phyloP scores from a whole-genome alignment of 495 filamentous ascomycete species.

The Cairneyella variabilis region DNA sequence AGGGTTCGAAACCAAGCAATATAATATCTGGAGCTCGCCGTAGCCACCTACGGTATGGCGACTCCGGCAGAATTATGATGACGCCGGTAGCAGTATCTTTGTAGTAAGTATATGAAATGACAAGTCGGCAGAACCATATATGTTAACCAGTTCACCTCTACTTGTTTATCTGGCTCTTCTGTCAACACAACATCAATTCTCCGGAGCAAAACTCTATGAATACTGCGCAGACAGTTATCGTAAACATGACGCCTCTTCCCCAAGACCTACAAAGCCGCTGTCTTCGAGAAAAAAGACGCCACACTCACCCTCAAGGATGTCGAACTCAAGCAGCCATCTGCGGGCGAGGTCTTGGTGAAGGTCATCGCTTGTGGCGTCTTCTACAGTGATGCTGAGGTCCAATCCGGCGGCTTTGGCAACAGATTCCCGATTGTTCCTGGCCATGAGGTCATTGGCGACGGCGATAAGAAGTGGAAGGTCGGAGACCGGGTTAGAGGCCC shows the following conservation, averaged over 20 bases:
- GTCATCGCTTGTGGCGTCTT: conserved; percentile 53
- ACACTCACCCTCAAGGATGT: conserved; percentile 41
- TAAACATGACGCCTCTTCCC: conserved; percentile 35
- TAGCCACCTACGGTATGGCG: no score
- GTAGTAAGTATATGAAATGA: no score
- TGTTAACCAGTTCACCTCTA: no score
- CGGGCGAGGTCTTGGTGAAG: conserved; percentile 39
- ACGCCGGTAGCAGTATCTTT: no score
- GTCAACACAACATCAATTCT: no score
- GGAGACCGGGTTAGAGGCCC: conserved; percentile 50
- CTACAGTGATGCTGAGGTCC: conserved; percentile 38
- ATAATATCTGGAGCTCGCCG: no score
- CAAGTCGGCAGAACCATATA: no score
- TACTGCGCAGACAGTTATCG: not conserved
- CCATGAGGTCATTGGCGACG: conserved; percentile 48
- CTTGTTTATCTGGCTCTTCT: no score
- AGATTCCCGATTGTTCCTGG: conserved; percentile 48
- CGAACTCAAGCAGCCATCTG: conserved; percentile 36
- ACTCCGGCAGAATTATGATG: no score
- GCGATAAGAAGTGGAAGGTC: conserved; percentile 38
- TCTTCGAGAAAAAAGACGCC: conserved; percentile 34
- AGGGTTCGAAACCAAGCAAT: no score
- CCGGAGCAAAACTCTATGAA: conserved; percentile 4
- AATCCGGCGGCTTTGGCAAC: conserved; percentile 36
- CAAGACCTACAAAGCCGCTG: conserved; percentile 45